Evolutionary conservation across 148 eudicot genomes (phyloP).

Genomic region (Cornus kousa): DNA sequence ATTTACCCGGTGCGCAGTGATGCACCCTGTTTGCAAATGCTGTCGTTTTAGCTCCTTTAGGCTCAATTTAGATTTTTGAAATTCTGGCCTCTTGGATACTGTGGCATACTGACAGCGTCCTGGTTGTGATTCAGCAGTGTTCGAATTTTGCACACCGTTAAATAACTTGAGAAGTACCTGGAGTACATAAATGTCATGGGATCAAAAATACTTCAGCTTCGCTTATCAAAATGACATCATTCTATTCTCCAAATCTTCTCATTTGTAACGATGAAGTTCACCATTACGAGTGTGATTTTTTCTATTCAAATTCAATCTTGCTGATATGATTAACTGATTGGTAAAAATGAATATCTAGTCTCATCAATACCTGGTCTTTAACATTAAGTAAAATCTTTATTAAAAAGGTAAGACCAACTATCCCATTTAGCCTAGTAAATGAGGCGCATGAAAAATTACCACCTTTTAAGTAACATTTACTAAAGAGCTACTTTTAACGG

Average conservation of each 20-base stretch:
- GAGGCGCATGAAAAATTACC: neutral
- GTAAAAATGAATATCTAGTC: neutral
- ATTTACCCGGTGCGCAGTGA: neutral
- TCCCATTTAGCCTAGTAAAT: neutral
- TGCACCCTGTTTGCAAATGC: neutral
- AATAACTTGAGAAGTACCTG: neutral
- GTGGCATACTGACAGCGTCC: neutral
- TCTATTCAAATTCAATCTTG: neutral
- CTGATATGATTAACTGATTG: neutral
- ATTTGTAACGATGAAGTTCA: too few species aligned
- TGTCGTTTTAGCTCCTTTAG: too few species aligned
- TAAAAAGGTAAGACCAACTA: neutral
- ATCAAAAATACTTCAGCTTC: too few species aligned
- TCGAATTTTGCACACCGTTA: neutral
- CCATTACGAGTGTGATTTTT: too few species aligned
- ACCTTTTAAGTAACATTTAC: too few species aligned
- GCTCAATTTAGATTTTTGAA: neutral
- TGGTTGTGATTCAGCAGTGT: neutral
- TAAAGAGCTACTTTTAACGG: too few species aligned
- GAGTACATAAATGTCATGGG: neutral
- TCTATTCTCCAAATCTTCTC: too few species aligned
- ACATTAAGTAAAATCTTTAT: neutral
- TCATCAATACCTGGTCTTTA: neutral
- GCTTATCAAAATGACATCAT: too few species aligned
- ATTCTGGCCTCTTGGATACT: neutral